phyloP scores from a whole-genome alignment of 331 rosid species.

The Rosa hybrid region DNA sequence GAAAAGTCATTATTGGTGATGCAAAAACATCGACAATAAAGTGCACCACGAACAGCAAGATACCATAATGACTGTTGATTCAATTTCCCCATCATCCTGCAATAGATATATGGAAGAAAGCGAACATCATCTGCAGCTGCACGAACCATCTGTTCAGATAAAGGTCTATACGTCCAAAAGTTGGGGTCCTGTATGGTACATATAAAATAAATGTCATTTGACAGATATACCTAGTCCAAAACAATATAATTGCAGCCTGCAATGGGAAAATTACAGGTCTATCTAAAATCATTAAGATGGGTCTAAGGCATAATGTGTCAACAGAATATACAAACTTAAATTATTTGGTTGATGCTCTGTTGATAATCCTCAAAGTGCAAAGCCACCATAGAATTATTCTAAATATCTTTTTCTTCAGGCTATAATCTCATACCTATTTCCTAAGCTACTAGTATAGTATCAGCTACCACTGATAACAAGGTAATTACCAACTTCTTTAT shows the following conservation, averaged over 20 bases:
- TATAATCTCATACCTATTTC: background rate
- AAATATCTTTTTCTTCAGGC: background rate
- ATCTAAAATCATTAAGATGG: background rate
- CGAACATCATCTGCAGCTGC: constrained; percentile 98
- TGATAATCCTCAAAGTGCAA: background rate
- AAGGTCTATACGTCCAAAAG: constrained; percentile 90
- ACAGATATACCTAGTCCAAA: constrained; percentile 1
- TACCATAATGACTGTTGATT: constrained; percentile 68
- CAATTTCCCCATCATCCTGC: constrained; percentile 77
- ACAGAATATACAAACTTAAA: constrained; percentile 7
- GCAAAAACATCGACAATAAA: constrained; percentile 89
- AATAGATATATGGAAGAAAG: constrained; percentile 79
- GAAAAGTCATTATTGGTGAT: constrained; percentile 49
- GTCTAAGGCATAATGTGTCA: background rate
- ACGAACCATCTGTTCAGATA: constrained; percentile 90
- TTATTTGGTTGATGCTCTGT: background rate
- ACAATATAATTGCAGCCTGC: constrained; percentile 7
- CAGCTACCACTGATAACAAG: background rate
- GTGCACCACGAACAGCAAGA: constrained; percentile 88
- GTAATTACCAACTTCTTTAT: background rate
- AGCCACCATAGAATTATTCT: background rate
- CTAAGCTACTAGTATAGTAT: background rate
- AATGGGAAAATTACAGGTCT: constrained; percentile 15
- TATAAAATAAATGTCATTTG: constrained; percentile 13
- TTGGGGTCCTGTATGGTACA: constrained; percentile 71